Percentiles rank a stretch among this genome's conserved stretches.
Evolutionary conservation across 1,284 basidiomycete genomes (phyloP).

Genomic region (Ganoderma resinaceum): DNA sequence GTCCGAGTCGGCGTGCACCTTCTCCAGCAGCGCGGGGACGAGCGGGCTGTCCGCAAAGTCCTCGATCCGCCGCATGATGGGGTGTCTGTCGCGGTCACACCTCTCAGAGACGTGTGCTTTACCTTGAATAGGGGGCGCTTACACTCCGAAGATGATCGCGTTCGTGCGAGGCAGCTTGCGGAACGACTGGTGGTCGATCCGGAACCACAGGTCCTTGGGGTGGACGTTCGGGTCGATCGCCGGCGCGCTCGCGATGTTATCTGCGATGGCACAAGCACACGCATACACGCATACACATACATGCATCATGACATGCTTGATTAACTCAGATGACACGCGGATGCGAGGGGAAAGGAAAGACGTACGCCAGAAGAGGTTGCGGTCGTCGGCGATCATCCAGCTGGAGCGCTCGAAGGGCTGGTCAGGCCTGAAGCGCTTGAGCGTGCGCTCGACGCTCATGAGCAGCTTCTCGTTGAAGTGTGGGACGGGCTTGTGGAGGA

Average conservation of each 20-base stretch:
- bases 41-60: constrained; percentile 47
- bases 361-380: constrained; percentile 44
- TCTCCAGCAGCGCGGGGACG: constrained; percentile 45
- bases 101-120: background rate
- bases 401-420: constrained; percentile 50
- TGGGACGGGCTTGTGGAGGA: constrained; percentile 45
- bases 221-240: constrained; percentile 37
- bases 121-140: constrained; percentile 20
- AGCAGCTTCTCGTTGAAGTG: constrained; percentile 52
- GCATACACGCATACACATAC: background rate
- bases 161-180: constrained; percentile 48
- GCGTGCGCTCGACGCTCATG: constrained; percentile 48
- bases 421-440: constrained; percentile 46
- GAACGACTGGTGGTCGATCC: constrained; percentile 49
- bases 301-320: background rate
- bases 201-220: constrained; percentile 43
- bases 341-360: constrained; percentile 3
- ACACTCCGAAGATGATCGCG: constrained; percentile 50
- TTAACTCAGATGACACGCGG: background rate
- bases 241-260: constrained; percentile 38
- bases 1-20: constrained; percentile 44
- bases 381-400: constrained; percentile 51
- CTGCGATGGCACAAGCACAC: constrained; percentile 21
- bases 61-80: constrained; percentile 44
- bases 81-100: constrained; percentile 37